Conservation (phyloP, 805 yeast species). For the Blastobotrys attinorum region DNA sequence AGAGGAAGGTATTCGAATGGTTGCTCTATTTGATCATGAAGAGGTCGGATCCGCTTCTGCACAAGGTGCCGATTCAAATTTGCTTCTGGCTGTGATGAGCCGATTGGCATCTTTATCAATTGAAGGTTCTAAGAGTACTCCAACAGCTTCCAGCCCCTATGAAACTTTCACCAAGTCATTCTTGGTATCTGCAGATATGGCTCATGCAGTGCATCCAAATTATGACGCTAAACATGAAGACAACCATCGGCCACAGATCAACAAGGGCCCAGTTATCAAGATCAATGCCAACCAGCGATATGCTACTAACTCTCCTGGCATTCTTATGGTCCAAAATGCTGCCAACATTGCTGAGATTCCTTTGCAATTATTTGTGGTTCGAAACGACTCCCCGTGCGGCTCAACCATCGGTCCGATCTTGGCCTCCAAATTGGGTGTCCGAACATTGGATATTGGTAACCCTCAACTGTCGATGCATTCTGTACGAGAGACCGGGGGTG, state of each 20-base stretch:
- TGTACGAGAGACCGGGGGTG: slow-evolving; percentile 84
- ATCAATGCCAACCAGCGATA: slow-evolving; percentile 93
- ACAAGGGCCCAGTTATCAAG: slow-evolving; percentile 88
- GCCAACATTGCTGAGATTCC: slow-evolving; percentile 70
- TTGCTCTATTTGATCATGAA: slow-evolving; percentile 90
- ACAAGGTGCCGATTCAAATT: slow-evolving; percentile 94
- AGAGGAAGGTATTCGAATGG: slow-evolving; percentile 57
- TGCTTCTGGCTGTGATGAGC: slow-evolving; percentile 68
- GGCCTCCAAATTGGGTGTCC: slow-evolving; percentile 76
- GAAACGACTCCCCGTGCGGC: slow-evolving; percentile 92
- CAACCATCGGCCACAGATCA: slow-evolving; percentile 70
- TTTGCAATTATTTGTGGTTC: slow-evolving; percentile 83
- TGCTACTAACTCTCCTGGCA: slow-evolving; percentile 87
- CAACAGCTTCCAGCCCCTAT: slow-evolving; percentile 18
- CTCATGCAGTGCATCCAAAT: slow-evolving; percentile 96
- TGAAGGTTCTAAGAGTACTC: slow-evolving; percentile 28
- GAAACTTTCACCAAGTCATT: slow-evolving; percentile 52
- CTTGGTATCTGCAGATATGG: slow-evolving; percentile 88
- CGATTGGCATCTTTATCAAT: slow-evolving; percentile 50
- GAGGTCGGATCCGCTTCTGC: slow-evolving; percentile 91
- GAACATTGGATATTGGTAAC: slow-evolving; percentile 84
- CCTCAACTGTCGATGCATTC: slow-evolving; percentile 94
- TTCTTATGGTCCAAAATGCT: slow-evolving; percentile 63
- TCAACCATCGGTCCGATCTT: slow-evolving; percentile 94
- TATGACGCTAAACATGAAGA: slow-evolving; percentile 69